Evolutionary conservation across 345 rosid genomes (phyloP).

Genomic region (Syzygium jambos): DNA sequence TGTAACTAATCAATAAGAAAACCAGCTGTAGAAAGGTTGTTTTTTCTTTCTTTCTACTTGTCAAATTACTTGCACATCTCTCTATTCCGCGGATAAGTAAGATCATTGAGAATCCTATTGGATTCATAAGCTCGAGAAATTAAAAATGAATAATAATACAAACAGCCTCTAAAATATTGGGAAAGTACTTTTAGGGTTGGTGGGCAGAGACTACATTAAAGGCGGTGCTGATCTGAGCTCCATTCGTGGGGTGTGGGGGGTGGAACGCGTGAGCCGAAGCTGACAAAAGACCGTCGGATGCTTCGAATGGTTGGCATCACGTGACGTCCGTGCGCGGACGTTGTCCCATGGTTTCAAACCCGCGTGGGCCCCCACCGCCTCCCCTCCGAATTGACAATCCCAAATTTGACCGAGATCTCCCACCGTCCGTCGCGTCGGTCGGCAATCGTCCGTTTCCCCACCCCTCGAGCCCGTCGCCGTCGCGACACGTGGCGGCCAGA

Average conservation of each 20-base stretch:
- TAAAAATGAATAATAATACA: too few relatives aligned
- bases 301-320: background rate
- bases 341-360: background rate
- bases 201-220: background rate
- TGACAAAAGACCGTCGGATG: background rate
- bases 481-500: background rate
- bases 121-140: background rate
- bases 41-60: too few relatives aligned
- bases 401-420: background rate
- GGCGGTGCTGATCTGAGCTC: background rate
- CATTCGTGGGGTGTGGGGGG: background rate
- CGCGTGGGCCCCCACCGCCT: background rate
- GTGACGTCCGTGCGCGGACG: background rate
- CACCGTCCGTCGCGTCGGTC: background rate
- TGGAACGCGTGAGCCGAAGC: too few relatives aligned
- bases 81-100: too few relatives aligned
- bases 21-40: too few relatives aligned
- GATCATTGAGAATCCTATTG: too few relatives aligned
- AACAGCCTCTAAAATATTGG: rapidly evolving
- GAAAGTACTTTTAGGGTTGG: too few relatives aligned
- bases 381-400: background rate
- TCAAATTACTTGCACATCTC: too few relatives aligned
- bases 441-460: background rate
- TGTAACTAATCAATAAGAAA: too few relatives aligned
- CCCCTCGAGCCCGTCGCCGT: too few relatives aligned